Conservation (phyloP, 2,329 filamentous ascomycete genomes). For the Coniochaeta hoffmannii region DNA sequence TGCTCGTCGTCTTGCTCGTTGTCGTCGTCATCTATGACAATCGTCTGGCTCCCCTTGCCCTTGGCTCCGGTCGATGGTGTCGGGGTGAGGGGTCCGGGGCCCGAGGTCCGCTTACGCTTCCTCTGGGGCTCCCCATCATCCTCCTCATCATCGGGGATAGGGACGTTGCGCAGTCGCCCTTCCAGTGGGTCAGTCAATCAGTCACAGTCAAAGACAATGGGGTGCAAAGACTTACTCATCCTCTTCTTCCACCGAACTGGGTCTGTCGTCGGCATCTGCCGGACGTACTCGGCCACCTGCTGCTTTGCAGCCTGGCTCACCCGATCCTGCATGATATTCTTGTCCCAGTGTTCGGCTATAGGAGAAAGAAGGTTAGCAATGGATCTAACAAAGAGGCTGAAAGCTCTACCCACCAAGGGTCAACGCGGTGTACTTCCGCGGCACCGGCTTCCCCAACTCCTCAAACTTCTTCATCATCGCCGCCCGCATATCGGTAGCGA, state of each 20-base stretch:
- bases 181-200: background rate
- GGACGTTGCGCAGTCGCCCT: background rate
- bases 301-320: background rate
- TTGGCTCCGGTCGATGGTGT: no score
- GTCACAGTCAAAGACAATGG: background rate
- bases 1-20: no score
- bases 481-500: constrained; percentile 12
- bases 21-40: no score
- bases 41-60: no score
- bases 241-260: background rate
- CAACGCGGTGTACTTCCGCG: constrained; percentile 19
- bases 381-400: background rate
- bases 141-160: background rate
- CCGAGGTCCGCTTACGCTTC: background rate
- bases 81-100: no score
- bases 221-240: background rate
- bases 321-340: background rate
- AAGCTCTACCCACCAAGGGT: background rate
- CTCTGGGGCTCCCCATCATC: background rate
- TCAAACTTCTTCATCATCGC: constrained; percentile 6
- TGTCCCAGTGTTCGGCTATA: background rate
- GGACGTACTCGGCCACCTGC: background rate
- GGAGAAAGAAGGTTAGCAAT: background rate
- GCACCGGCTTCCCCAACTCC: constrained; percentile 5
- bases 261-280: background rate